Percentiles rank a stretch among this genome's conserved stretches.
phyloP scores from a whole-genome alignment of 192 early-diverging fungal species.

The Backusella liffmaniae region DNA sequence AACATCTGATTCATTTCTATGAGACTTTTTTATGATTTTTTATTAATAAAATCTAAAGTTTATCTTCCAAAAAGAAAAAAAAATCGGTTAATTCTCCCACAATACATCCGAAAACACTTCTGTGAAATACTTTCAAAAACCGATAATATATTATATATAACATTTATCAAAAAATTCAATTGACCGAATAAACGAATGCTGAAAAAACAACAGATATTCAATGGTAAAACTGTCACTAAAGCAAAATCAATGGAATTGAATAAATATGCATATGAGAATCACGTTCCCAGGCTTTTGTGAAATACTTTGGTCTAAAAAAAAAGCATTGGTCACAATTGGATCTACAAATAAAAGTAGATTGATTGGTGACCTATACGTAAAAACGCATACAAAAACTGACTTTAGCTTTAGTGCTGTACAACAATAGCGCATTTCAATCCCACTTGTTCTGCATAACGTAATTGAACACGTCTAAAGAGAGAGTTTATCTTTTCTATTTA shows the following conservation, averaged over 20 bases:
- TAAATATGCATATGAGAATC: too few species aligned
- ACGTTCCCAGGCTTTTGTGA: too few species aligned
- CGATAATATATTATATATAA: not conserved
- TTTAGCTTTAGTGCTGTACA: not conserved
- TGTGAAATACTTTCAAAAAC: not conserved
- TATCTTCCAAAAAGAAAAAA: not conserved
- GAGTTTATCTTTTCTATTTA: not conserved
- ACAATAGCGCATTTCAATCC: not conserved
- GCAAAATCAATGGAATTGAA: too few species aligned
- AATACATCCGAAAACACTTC: not conserved
- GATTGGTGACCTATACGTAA: too few species aligned
- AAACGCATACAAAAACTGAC: too few species aligned
- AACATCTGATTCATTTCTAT: not conserved
- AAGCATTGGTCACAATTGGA: too few species aligned
- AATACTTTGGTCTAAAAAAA: too few species aligned
- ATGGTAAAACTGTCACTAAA: too few species aligned
- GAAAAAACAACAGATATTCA: not conserved
- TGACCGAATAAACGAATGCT: not conserved
- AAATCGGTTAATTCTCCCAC: not conserved
- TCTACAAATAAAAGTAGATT: too few species aligned
- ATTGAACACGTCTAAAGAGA: too few species aligned
- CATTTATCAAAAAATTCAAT: not conserved
- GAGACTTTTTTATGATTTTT: not conserved
- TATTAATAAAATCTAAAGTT: not conserved
- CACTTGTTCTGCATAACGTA: too few species aligned